Evolutionary conservation across 345 rosid species (phyloP), one percentile per base, ranked within the genome.

Genomic region (Eucalyptus sp.): DNA sequence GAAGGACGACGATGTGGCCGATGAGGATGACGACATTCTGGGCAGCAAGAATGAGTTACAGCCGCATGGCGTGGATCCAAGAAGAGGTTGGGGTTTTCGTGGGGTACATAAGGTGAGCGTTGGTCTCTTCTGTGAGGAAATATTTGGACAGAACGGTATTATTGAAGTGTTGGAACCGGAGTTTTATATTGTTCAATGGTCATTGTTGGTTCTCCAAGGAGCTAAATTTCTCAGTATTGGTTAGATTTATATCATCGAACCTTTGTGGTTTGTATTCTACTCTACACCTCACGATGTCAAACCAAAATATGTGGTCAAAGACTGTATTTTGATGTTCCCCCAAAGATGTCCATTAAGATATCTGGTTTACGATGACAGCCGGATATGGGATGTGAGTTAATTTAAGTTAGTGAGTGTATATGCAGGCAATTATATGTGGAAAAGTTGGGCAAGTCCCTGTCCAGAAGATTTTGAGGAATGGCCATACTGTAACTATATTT

Each of bases 381-480:
- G 14, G 83, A 76, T 76, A 25, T 71, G 25, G 58, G 48, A 79
- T 6, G 29, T 56, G 20, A 52, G 18, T 87, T 88, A 50, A 50
- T 71, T 88, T 52, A 62, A 44, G 31, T 87, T 50, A 51, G 85
- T 44, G 66, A 88, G 60, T 44, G 89, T 88, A 71, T 79, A n/a
- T 41, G 4, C 91, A 97, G 99, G 99, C 98, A 43, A 96, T 98
- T 44, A 92, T 97, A 22, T 98, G 98, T 90, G 99, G 99, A 89
- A 98, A 93, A 93, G 95, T 97, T 89, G 97, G 99, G 86, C 98
- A 96, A 88, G 90, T 96, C 64, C 99, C 99, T 1, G 91, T 96
- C 41, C 99, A 98, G 94, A 98, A 98, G 93, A 96, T 98, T 64
- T 86, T 98, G 92, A 94, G 99, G 92, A 98, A 95, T 89, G 99